Conservation (phyloP, 352 stramenopile species). For the Globisporangium rhizosaccharum region DNA sequence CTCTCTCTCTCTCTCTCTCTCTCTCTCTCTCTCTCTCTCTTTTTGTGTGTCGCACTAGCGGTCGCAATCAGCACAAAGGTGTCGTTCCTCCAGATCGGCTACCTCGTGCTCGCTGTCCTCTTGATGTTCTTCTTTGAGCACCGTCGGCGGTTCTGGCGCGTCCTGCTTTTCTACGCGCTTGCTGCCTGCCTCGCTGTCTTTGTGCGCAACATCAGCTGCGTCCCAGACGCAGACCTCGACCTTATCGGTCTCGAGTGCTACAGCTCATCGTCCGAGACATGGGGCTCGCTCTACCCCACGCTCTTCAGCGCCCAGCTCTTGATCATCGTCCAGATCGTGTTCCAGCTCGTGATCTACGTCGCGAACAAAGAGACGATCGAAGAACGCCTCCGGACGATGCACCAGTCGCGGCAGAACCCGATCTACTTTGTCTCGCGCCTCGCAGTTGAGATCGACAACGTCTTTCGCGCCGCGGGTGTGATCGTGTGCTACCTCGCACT, state of each 20-base stretch:
- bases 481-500: conserved; percentile 70
- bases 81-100: conserved; percentile 82
- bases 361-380: conserved; percentile 64
- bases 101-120: conserved; percentile 69
- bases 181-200: conserved; percentile 70
- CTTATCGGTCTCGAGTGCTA: conserved; percentile 76
- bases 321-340: conserved; percentile 82
- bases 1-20: too few relatives aligned
- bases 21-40: background rate
- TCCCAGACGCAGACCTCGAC: conserved; percentile 30
- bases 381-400: conserved; percentile 51
- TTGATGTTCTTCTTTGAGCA: conserved; percentile 83
- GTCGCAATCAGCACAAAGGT: conserved; percentile 77
- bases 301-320: conserved; percentile 79
- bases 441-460: conserved; percentile 70
- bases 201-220: conserved; percentile 72
- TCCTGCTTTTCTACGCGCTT: conserved; percentile 69
- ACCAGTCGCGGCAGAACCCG: conserved; percentile 62
- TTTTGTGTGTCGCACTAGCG: conserved; percentile 24
- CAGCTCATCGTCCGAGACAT: conserved; percentile 42
- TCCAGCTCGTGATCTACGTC: conserved; percentile 84
- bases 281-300: conserved; percentile 70
- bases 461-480: conserved; percentile 59
- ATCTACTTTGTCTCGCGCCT: conserved; percentile 72
- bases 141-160: conserved; percentile 67